Evolutionary conservation across 179 eudicot species (phyloP), one percentile per base, ranked within the genome.

Genomic region (Actinidia arguta): DNA sequence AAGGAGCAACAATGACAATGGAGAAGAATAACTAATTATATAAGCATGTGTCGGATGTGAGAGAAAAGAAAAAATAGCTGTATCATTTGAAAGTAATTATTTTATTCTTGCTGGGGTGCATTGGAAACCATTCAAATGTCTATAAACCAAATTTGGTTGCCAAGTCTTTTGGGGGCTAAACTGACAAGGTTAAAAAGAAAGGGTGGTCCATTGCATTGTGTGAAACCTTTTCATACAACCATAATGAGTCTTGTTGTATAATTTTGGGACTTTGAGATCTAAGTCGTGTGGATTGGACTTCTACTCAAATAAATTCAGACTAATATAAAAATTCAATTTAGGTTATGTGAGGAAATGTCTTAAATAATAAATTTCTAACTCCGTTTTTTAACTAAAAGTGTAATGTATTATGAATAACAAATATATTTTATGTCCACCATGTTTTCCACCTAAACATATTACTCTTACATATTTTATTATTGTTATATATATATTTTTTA

Each of bases 1-100:
- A n/a, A n/a, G n/a, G n/a, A n/a, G n/a, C n/a, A n/a, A n/a, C n/a
- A n/a, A n/a, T n/a, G n/a, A n/a, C n/a, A n/a, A n/a, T n/a, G n/a
- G n/a, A n/a, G n/a, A n/a, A n/a, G n/a, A n/a, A n/a, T n/a, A n/a
- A n/a, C n/a, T n/a, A n/a, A n/a, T n/a, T 58, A 58, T 6, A 18
- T 17, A 55, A 13, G 18, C 7, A 20, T 8, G n/a, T 58, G 63
- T 17, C 24, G n/a, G 0, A 18, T 9, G 10, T 3, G 11, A 10
- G 22, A 25, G 17, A 25, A 24, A 3, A 27, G 42, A 31, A 66
- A 66, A 27, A 66, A 20, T n/a, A 67, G 22, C 39, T 67, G 9
- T 67, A 39, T 67, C 47, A 67, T 36, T 31, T 67, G 47, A 67
- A 67, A 67, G 47, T 47, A 36, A 67, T 67, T 25, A 67, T 67